Conservation (phyloP, 78 protist species). For the Protostelium mycophagum region DNA sequence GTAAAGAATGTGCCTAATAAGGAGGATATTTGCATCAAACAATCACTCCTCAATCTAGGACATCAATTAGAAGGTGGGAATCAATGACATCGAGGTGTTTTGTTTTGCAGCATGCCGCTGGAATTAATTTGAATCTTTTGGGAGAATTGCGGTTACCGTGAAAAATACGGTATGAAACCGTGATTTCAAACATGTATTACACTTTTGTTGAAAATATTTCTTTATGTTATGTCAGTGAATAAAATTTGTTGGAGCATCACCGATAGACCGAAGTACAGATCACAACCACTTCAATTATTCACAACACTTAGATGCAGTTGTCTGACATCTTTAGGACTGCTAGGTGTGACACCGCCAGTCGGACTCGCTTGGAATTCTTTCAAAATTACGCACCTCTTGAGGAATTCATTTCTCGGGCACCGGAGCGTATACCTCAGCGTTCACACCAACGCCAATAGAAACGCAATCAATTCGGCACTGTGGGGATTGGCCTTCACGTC, state of each 20-base stretch:
- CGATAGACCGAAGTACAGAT: too few species aligned
- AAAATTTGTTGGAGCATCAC: too few species aligned
- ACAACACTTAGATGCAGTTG: too few species aligned
- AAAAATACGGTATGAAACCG: too few species aligned
- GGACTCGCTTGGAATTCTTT: background rate
- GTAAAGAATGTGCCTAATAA: background rate
- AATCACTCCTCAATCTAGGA: background rate
- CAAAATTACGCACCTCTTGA: background rate
- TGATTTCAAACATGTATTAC: too few species aligned
- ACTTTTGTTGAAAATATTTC: too few species aligned
- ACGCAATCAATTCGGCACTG: background rate
- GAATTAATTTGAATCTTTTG: too few species aligned
- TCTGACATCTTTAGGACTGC: too few species aligned
- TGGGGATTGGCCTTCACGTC: background rate
- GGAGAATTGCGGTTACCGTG: too few species aligned
- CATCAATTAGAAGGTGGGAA: background rate
- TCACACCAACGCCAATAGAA: background rate
- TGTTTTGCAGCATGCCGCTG: background rate
- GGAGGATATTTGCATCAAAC: background rate
- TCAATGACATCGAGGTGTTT: background rate
- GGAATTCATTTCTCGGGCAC: background rate
- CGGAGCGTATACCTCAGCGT: background rate
- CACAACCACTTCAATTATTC: too few species aligned
- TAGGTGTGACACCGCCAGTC: background rate
- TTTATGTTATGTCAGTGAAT: too few species aligned